These are phyloP conservation scores for Lomentospora prolificans DNA, from an alignment of 2,329 filamentous ascomycete genomes.

Conservation along the genomic window DNA sequence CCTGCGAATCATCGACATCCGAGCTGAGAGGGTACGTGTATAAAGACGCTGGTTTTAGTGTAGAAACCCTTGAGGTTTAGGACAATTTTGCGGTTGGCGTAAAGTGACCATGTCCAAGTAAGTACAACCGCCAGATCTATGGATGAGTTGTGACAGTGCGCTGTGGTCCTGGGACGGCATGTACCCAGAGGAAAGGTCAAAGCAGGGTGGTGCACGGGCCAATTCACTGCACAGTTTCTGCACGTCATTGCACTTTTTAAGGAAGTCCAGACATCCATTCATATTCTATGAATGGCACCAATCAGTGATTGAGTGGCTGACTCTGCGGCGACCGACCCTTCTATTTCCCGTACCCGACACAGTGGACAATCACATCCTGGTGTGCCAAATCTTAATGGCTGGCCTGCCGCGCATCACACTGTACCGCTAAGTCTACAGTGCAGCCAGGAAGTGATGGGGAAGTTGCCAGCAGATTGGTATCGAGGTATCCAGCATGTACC, in stretches of 20 bases:
- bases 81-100: no score
- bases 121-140: no score
- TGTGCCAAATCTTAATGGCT: not conserved
- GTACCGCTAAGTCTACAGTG: not conserved
- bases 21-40: no score
- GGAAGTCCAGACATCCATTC: no score
- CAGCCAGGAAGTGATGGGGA: not conserved
- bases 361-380: not conserved
- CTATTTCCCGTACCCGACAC: not conserved
- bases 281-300: no score
- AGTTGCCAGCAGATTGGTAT: not conserved
- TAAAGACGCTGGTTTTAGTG: no score
- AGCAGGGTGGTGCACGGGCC: not conserved
- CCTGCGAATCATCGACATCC: no score
- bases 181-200: not conserved
- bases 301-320: no score
- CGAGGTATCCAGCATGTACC: no score
- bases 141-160: not conserved
- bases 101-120: no score
- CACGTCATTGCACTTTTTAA: slow-evolving; percentile 10
- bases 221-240: slow-evolving; percentile 5
- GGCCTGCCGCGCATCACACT: not conserved
- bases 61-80: no score
- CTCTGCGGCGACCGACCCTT: no score
- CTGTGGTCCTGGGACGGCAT: not conserved